Conservation (phyloP, 768 basidiomycete genomes). For the Phylloporus sp. region DNA sequence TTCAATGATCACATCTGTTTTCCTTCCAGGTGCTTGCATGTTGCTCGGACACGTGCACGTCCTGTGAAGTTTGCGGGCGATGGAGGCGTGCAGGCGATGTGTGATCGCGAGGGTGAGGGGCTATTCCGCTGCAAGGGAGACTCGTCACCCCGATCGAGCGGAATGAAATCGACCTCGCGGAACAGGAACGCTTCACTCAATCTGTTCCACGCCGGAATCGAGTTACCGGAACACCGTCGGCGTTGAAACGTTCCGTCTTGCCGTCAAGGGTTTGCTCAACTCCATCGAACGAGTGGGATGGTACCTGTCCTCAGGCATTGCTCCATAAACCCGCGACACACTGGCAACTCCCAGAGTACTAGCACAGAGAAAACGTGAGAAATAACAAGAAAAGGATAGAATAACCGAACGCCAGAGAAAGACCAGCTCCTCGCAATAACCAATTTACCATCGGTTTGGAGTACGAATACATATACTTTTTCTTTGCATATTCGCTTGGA, state of each 20-base stretch:
- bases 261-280: not conserved
- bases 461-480: slow-evolving; percentile 12
- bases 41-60: slow-evolving; percentile 5
- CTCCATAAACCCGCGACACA: not conserved
- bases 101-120: not conserved
- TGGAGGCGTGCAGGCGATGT: not conserved
- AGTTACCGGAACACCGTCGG: not conserved
- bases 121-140: not conserved
- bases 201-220: slow-evolving; percentile 2
- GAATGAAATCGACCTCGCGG: not conserved
- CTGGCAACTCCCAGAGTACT: not conserved
- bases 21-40: not conserved
- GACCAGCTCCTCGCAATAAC: slow-evolving; percentile 15
- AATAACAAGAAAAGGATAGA: not conserved
- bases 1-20: not conserved
- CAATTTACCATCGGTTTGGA: slow-evolving; percentile 11
- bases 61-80: not conserved
- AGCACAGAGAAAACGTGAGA: not conserved
- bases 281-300: not conserved
- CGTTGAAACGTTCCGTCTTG: not conserved
- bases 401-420: slow-evolving; percentile 9
- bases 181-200: not conserved
- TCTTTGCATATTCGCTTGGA: not conserved
- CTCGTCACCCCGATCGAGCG: not conserved
- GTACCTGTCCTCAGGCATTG: not conserved